A percentile compares a stretch with the other conserved stretches of the same genome.
phyloP scores from a whole-genome alignment of 345 rosid genomes.

The Aquilaria yunnanensis region DNA sequence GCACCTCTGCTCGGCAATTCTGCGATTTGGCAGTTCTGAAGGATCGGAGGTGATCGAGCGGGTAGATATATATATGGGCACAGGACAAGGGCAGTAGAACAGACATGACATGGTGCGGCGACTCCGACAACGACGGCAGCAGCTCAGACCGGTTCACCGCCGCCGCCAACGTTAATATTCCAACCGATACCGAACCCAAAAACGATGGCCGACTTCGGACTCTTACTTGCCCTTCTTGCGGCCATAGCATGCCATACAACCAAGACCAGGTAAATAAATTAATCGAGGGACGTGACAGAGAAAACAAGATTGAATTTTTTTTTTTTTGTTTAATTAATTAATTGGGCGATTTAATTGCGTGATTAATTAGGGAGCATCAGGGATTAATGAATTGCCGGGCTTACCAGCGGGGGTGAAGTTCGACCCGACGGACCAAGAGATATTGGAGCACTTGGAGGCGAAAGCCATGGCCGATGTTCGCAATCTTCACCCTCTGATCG shows the following conservation, averaged over 20 bases:
- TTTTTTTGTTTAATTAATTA: not conserved
- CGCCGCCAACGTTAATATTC: not conserved
- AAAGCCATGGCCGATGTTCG: constrained; percentile 47
- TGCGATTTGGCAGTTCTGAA: no score
- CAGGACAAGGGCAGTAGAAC: constrained; percentile 18
- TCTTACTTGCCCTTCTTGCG: constrained; percentile 70
- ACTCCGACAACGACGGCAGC: constrained; percentile 31
- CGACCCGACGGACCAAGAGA: constrained; percentile 90
- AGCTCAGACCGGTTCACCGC: constrained; percentile 16
- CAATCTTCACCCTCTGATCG: constrained; percentile 76
- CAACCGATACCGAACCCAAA: constrained; percentile 13
- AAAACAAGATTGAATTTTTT: not conserved
- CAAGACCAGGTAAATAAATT: constrained; percentile 52
- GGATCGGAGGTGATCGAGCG: not conserved
- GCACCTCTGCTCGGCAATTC: not conserved
- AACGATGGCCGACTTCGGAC: constrained; percentile 13
- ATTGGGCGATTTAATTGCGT: not conserved
- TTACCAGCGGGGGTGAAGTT: constrained; percentile 94
- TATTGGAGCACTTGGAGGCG: constrained; percentile 80
- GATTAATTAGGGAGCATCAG: constrained; percentile 32
- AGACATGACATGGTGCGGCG: constrained; percentile 59
- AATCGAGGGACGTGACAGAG: not conserved
- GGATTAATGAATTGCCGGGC: constrained; percentile 70
- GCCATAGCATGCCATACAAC: constrained; percentile 36
- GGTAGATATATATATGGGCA: constrained; percentile 4